Evolutionary conservation across 31 red algal genomes (phyloP).

Genomic region (Porphyra umbilicalis): DNA sequence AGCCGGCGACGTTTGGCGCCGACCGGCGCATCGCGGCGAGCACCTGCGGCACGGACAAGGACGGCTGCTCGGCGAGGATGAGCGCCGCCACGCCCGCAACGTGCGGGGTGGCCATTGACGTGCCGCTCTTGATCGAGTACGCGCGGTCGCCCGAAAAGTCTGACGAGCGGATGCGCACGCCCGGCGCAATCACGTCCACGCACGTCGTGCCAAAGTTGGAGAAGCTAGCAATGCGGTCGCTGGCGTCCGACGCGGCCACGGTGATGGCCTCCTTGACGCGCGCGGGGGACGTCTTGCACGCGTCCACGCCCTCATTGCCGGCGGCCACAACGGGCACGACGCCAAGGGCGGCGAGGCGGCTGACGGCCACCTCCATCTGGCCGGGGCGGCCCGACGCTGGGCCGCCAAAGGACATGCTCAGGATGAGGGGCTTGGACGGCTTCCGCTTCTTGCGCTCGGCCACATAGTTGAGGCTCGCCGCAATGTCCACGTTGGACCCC

Average conservation of each 20-base stretch:
- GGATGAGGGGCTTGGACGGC: not conserved
- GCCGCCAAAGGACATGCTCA: not conserved
- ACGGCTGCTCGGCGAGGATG: slow-evolving; percentile 19
- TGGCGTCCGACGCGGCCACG: slow-evolving; percentile 26
- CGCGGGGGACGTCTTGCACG: slow-evolving; percentile 34
- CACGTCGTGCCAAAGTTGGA: slow-evolving; percentile 36
- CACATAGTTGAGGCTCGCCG: not conserved
- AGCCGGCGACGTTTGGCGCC: not conserved
- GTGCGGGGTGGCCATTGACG: slow-evolving; percentile 46
- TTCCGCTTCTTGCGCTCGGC: not conserved
- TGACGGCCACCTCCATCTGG: not conserved
- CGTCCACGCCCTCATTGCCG: slow-evolving; percentile 25
- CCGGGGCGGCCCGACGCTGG: not conserved
- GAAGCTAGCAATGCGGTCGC: slow-evolving; percentile 19
- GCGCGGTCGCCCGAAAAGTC: not conserved
- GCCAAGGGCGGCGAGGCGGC: not conserved
- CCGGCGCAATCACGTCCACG: slow-evolving; percentile 45
- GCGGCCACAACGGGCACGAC: slow-evolving; percentile 36
- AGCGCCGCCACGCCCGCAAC: slow-evolving; percentile 45
- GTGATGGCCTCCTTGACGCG: slow-evolving; percentile 17
- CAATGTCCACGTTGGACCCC: not conserved
- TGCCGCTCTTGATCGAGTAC: slow-evolving; percentile 18
- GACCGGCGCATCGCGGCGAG: slow-evolving; percentile 6
- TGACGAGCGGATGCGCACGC: slow-evolving; percentile 22
- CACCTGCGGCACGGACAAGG: slow-evolving; percentile 18